Conservation (phyloP, 345 rosid genomes). For the Eucalyptus caleyi region DNA sequence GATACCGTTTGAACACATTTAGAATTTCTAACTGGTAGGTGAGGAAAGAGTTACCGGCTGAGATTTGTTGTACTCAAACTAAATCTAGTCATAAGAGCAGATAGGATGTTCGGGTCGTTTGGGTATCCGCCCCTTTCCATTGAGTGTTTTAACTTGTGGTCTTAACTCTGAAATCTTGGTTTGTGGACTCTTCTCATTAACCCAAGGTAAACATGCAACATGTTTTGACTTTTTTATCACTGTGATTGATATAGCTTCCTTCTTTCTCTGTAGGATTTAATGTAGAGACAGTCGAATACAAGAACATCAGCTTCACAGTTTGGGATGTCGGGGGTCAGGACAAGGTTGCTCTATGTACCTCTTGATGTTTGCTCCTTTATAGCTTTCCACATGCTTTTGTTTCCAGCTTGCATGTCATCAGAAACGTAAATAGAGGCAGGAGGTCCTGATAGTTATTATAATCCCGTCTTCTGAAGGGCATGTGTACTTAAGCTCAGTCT, state of each 20-base stretch:
- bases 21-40: not conserved
- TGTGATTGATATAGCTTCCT: not conserved
- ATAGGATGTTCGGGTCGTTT: not conserved
- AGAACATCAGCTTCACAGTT: constrained; percentile 81
- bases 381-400: not conserved
- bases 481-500: not conserved
- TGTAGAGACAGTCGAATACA: constrained; percentile 90
- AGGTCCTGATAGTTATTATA: not conserved
- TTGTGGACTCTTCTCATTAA: not conserved
- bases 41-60: not conserved
- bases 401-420: not conserved
- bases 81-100: not conserved
- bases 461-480: not conserved
- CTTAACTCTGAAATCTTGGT: not conserved
- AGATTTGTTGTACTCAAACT: not conserved
- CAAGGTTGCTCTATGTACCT: constrained; percentile 29
- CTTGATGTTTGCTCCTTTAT: not conserved
- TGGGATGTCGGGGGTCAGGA: constrained; percentile 99
- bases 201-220: not conserved
- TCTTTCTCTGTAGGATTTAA: constrained; percentile 50
- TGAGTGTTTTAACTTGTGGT: not conserved
- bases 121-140: not conserved
- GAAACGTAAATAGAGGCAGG: not conserved
- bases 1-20: not conserved
- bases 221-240: not conserved